Conservation (phyloP, 805 yeast species). For the Wickerhamiella domercqiae region DNA sequence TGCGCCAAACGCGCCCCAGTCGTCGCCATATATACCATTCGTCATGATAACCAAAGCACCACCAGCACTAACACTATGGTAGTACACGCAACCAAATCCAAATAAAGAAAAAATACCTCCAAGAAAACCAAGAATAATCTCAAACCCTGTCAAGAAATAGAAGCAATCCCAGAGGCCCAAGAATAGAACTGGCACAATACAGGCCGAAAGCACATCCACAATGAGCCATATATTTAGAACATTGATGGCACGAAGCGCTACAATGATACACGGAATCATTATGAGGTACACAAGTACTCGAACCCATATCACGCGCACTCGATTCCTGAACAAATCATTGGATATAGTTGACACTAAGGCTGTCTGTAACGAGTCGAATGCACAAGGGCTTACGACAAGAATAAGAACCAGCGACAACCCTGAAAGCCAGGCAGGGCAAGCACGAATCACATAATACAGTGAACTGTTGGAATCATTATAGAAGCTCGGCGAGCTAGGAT, state of each 20-base stretch:
- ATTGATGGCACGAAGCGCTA: constrained; percentile 69
- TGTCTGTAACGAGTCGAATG: constrained; percentile 75
- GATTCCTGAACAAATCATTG: constrained; percentile 75
- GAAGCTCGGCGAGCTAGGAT: constrained; percentile 26
- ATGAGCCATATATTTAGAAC: constrained; percentile 74
- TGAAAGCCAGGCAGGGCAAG: constrained; percentile 75
- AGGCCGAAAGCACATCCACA: constrained; percentile 76
- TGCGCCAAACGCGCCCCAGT: constrained; percentile 92
- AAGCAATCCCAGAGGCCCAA: constrained; percentile 54
- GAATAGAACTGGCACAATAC: constrained; percentile 69
- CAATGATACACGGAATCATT: constrained; percentile 70
- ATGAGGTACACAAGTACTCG: constrained; percentile 55
- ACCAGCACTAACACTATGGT: constrained; percentile 49
- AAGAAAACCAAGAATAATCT: constrained; percentile 66
- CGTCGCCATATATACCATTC: constrained; percentile 55
- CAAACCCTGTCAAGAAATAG: constrained; percentile 61
- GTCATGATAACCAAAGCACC: constrained; percentile 49
- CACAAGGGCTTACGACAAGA: constrained; percentile 63
- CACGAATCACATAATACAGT: constrained; percentile 50
- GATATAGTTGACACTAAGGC: constrained; percentile 79
- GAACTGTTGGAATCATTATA: constrained; percentile 44
- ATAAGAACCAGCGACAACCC: constrained; percentile 67
- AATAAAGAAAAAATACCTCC: constrained; percentile 70
- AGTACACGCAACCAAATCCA: constrained; percentile 70
- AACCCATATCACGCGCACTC: constrained; percentile 44